Conservation (phyloP, 148 eudicot species). For the Dianthus caryophyllus region DNA sequence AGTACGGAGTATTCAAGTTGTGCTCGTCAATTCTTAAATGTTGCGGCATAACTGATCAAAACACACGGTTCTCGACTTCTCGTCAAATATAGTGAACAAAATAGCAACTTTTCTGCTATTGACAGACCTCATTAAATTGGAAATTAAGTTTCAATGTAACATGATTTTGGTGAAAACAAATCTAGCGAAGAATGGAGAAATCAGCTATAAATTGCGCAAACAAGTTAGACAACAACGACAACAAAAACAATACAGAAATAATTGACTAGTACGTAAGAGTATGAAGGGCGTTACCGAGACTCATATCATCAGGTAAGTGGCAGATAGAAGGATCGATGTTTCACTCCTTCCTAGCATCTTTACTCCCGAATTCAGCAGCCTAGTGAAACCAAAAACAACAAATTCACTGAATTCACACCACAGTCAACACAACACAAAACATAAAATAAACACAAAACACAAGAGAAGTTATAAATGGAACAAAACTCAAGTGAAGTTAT, state of each 20-base stretch:
- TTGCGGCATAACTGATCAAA: no score
- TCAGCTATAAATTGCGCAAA: not conserved
- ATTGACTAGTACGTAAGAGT: not conserved
- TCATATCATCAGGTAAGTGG: slow-evolving; percentile 41
- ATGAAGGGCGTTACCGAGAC: not conserved
- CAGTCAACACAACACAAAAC: no score
- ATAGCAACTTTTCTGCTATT: not conserved
- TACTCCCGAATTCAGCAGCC: no score
- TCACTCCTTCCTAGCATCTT: no score
- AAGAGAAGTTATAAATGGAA: no score
- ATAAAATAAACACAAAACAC: no score
- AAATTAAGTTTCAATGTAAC: not conserved
- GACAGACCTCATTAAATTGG: not conserved
- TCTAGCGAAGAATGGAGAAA: not conserved
- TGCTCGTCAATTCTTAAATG: no score
- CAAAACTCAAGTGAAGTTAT: no score
- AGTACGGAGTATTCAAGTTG: no score
- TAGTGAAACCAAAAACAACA: no score
- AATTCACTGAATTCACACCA: no score
- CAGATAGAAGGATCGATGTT: slow-evolving; percentile 28
- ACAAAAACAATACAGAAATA: not conserved
- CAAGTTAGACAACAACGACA: not conserved
- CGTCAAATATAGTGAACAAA: not conserved
- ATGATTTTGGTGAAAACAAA: not conserved
- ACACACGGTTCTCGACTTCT: no score